A percentile compares a stretch with the other conserved stretches of the same genome.
phyloP scores from a whole-genome alignment of 1,139 yeast genomes.

The Lodderomyces pseudojiufengensis region DNA sequence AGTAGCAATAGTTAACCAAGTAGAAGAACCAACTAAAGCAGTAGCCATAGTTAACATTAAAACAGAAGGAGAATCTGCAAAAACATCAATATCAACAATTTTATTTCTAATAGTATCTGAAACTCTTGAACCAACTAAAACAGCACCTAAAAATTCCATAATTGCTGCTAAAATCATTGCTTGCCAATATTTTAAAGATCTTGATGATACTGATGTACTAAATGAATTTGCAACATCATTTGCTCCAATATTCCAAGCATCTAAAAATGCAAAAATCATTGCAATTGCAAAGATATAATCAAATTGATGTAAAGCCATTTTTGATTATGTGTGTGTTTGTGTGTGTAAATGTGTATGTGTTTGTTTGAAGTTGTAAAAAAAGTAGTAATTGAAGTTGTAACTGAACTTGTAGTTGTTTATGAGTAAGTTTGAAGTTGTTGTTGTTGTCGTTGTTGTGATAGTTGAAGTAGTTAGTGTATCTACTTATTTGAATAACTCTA shows the following conservation, averaged over 20 bases:
- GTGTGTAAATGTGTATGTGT: no score
- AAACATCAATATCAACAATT: conserved; percentile 51
- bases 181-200: conserved; percentile 69
- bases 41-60: conserved; percentile 73
- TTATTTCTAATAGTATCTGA: conserved; percentile 65
- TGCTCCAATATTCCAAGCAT: conserved; percentile 83
- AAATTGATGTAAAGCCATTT: conserved; percentile 48
- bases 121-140: conserved; percentile 65
- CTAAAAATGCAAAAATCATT: conserved; percentile 69
- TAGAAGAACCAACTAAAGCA: conserved; percentile 72
- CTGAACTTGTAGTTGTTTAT: neutral
- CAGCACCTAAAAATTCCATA: conserved; percentile 75
- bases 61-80: conserved; percentile 58
- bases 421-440: conserved; percentile 2
- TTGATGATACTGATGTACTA: conserved; percentile 69
- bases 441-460: conserved; percentile 1
- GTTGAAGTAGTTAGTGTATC: no score
- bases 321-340: neutral
- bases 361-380: no score
- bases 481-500: no score
- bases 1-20: conserved; percentile 70
- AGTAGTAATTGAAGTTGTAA: no score
- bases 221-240: conserved; percentile 82
- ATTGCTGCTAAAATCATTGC: conserved; percentile 68
- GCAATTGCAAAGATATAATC: conserved; percentile 66